Evolutionary conservation across 306 rosid genomes (phyloP), one percentile per base, ranked within the genome.

Genomic region (Acmispon strigosus): DNA sequence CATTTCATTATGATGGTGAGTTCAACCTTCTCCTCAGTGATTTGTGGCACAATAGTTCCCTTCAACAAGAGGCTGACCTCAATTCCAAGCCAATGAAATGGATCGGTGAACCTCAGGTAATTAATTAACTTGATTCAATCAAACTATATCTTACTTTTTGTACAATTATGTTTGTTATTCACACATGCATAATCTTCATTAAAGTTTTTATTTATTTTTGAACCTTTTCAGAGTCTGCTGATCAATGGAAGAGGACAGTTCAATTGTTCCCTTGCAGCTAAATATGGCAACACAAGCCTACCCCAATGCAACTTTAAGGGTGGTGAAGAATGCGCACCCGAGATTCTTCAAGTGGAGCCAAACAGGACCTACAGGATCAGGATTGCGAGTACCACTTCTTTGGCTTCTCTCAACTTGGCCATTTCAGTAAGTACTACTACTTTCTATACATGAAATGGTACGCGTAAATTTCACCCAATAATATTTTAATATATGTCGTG

Each of bases 91-190:
- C 96, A 9, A 15, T 88, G 2, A 90, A 81, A 32, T 92, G 96
- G 96, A 82, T 92, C 6, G 91, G 90, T 29, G 96, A 92, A 81
- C 89, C 96, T 6, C 98, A 91, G 96, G 96, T 90, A 6, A 32
- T 6, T 32, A 47, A 47, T 14, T 47, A 13, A 47, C n/a, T 47
- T 4, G 9, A n/a, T 47, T 47, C 0, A 42, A 5, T 32, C 5
- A 32, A 32, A 27, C 32, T 27, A 27, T 27, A 27, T 27, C 32
- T 22, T 27, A 27, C 2, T 27, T 27, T 27, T 27, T 27, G 32
- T 27, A 27, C 32, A 27, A 27, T 27, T 27, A 27, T 27, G 32
- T 27, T 2, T 27, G 32, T 27, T 27, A 27, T 27, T 27, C 32
- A 27, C 32, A 27, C 32, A 27, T 27, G n/a, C 0, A 27, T 27